phyloP scores from a whole-genome alignment of 2,329 filamentous ascomycete species.

The Tricladium varicosporioides region DNA sequence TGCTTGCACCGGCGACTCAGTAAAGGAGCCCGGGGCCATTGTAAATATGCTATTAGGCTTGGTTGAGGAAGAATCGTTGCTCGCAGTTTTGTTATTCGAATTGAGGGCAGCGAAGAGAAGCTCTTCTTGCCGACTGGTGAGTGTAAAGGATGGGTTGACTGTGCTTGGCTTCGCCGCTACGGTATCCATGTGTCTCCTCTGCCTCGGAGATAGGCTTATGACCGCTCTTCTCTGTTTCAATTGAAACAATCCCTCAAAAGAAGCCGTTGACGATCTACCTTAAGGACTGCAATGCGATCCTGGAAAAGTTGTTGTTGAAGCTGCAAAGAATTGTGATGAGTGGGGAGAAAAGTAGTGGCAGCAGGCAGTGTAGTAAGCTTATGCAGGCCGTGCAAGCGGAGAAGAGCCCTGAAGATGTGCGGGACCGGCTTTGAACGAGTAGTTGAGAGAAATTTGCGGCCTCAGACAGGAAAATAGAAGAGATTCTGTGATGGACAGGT shows the following conservation, averaged over 20 bases:
- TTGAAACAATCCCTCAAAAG: not conserved
- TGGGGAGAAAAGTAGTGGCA: not conserved
- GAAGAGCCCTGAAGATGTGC: not conserved
- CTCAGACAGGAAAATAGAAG: not conserved
- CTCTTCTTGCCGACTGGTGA: slow-evolving; percentile 74
- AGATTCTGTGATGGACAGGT: not conserved
- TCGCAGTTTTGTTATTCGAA: slow-evolving; percentile 51
- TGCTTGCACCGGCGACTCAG: slow-evolving; percentile 46
- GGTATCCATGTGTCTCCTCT: slow-evolving; percentile 21
- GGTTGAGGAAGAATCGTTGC: slow-evolving; percentile 20
- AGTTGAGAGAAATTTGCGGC: not conserved
- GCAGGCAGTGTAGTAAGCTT: not conserved
- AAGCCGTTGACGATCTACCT: not conserved
- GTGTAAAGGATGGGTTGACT: slow-evolving; percentile 58
- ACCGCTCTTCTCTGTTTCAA: not conserved
- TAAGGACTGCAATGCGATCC: not conserved
- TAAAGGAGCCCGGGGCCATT: slow-evolving; percentile 48
- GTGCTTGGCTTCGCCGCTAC: slow-evolving; percentile 14
- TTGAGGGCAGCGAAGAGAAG: slow-evolving; percentile 74
- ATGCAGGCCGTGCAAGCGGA: not conserved
- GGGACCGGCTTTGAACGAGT: not conserved
- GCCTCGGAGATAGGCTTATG: not conserved
- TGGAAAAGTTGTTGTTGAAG: not conserved
- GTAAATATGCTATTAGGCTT: slow-evolving; percentile 40
- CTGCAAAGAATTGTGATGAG: not conserved